Conservation (phyloP, 805 yeast species). For the Spathaspora girioi region DNA sequence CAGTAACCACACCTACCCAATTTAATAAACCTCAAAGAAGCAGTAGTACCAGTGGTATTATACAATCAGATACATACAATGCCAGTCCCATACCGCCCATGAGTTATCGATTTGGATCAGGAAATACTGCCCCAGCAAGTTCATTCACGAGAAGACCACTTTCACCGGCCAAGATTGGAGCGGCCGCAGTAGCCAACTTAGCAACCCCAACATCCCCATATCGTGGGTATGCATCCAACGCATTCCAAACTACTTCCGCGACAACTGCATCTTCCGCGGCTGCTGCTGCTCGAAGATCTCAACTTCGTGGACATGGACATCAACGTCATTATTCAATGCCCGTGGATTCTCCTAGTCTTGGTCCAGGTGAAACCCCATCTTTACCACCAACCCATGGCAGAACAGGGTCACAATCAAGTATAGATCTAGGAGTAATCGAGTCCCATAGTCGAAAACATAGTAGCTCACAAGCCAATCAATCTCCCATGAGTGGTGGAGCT, state of each 20-base stretch:
- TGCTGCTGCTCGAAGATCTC: slow-evolving; percentile 10
- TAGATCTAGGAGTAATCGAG: slow-evolving; percentile 3
- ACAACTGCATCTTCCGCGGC: slow-evolving; percentile 7
- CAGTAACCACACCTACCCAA: not conserved
- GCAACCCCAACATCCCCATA: slow-evolving; percentile 35
- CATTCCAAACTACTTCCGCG: not conserved
- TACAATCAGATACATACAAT: slow-evolving; percentile 16
- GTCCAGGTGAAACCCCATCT: slow-evolving; percentile 6
- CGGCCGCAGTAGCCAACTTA: slow-evolving; percentile 59
- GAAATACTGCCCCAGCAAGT: slow-evolving; percentile 11
- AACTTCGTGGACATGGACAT: slow-evolving; percentile 16
- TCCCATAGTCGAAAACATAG: not conserved
- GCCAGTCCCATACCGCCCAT: slow-evolving; percentile 31
- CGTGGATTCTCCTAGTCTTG: slow-evolving; percentile 15
- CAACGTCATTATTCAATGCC: slow-evolving; percentile 45
- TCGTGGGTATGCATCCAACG: slow-evolving; percentile 13
- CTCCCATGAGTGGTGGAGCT: slow-evolving; percentile 27
- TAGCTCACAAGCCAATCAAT: slow-evolving; percentile 4
- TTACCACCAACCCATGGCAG: not conserved
- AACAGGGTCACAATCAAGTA: slow-evolving; percentile 7
- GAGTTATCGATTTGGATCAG: slow-evolving; percentile 33
- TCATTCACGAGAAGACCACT: slow-evolving; percentile 14
- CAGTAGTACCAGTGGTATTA: not conserved
- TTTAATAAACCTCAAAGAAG: not conserved
- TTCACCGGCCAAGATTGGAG: slow-evolving; percentile 72